Evolutionary conservation across 345 rosid genomes (phyloP).

Genomic region (Lumnitzera racemosa): DNA sequence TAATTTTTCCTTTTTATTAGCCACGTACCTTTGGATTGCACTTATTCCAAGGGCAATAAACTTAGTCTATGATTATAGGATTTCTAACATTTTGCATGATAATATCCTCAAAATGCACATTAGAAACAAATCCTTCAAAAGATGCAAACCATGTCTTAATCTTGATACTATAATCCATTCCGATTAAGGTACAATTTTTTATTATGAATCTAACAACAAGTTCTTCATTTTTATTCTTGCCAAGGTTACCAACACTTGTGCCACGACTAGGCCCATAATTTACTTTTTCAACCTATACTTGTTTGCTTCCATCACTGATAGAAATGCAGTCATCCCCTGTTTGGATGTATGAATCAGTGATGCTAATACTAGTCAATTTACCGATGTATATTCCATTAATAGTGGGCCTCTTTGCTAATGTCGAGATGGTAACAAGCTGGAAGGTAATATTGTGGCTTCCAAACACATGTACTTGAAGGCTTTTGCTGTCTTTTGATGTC

Average conservation of each 20-base stretch:
- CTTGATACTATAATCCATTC: conserved; percentile 4
- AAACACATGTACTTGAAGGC: conserved; percentile 14
- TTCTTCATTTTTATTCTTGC: conserved; percentile 8
- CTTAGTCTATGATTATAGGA: conserved; percentile 37
- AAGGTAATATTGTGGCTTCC: conserved; percentile 17
- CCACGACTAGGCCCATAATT: conserved; percentile 16
- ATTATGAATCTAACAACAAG: conserved; percentile 2
- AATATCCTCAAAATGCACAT: conserved; percentile 3
- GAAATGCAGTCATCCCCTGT: conserved; percentile 24
- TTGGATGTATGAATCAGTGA: conserved; percentile 3
- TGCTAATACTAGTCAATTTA: conserved; percentile 7
- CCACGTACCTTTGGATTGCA: too few species aligned
- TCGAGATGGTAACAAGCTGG: conserved; percentile 1
- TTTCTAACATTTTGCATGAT: conserved; percentile 4
- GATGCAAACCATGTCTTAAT: conserved; percentile 15
- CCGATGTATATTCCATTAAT: conserved; percentile 23
- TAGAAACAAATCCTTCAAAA: neutral
- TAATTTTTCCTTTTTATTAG: too few species aligned
- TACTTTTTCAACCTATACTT: neutral
- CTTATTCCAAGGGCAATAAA: conserved; percentile 19
- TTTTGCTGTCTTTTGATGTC: conserved; percentile 15
- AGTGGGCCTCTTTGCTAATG: conserved; percentile 12
- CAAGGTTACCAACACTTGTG: conserved; percentile 14
- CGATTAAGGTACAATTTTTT: conserved; percentile 6
- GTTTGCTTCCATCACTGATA: conserved; percentile 14